Percentiles rank a stretch among this genome's conserved stretches.
Evolutionary conservation across 164 flowering plant species (phyloP).

Genomic region (Macadamia tetraphylla): DNA sequence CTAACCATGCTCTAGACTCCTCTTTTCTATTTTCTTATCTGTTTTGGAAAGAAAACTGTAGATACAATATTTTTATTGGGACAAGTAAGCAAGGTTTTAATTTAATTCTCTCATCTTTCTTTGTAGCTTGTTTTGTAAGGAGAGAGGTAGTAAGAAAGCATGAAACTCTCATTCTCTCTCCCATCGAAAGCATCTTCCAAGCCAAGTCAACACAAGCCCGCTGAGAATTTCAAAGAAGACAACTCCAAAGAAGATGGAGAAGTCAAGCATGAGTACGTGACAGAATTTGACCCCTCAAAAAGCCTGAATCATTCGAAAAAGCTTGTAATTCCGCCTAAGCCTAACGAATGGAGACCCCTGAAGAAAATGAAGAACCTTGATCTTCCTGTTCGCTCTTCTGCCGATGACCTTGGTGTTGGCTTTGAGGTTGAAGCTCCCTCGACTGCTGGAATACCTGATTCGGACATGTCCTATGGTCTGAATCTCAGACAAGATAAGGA

Average conservation of each 20-base stretch:
- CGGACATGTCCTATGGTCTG: conserved; percentile 37
- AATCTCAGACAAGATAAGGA: conserved; percentile 24
- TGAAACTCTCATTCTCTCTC: conserved; percentile 46
- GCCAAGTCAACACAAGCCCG: conserved; percentile 15
- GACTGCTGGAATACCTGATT: conserved; percentile 12
- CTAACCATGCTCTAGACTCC: too few relatives aligned
- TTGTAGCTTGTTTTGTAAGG: too few relatives aligned
- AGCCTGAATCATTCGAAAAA: conserved; percentile 19
- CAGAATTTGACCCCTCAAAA: conserved; percentile 51
- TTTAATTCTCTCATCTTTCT: too few relatives aligned
- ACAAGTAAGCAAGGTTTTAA: too few relatives aligned
- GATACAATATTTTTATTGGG: too few relatives aligned
- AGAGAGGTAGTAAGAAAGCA: not conserved
- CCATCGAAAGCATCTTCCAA: conserved; percentile 24
- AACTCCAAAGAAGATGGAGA: not conserved
- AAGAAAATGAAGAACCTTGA: conserved; percentile 68
- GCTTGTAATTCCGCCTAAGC: conserved; percentile 45
- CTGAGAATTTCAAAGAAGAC: conserved; percentile 5
- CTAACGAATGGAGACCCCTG: conserved; percentile 46
- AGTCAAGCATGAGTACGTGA: conserved; percentile 30
- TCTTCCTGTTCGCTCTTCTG: conserved; percentile 21
- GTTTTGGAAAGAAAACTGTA: too few relatives aligned
- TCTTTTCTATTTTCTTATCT: too few relatives aligned
- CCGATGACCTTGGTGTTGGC: conserved; percentile 17
- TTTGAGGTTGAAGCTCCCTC: conserved; percentile 43